phyloP scores from a whole-genome alignment of 768 basidiomycete species.

The Hemileccinum rubropunctum region DNA sequence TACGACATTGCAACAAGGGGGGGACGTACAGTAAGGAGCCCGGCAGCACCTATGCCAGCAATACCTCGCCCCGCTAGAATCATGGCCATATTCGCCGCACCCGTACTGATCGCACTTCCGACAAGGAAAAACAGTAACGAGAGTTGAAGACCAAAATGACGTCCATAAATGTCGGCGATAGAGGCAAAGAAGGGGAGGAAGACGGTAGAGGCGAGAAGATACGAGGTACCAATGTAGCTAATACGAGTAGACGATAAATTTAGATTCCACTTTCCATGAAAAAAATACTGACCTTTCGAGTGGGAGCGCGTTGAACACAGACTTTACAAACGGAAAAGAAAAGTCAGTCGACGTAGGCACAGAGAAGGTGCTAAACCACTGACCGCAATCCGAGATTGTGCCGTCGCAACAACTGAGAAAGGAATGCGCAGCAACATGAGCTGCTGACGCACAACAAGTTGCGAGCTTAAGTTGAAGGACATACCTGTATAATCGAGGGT shows the following conservation, averaged over 20 bases:
- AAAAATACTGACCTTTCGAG: constrained; percentile 21
- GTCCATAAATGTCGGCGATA: constrained; percentile 49
- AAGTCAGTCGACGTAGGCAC: background rate
- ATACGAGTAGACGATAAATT: background rate
- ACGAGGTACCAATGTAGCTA: constrained; percentile 50
- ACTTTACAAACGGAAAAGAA: constrained; percentile 9
- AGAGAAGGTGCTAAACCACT: constrained; percentile 3
- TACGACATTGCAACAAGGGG: background rate
- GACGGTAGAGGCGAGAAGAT: constrained; percentile 50
- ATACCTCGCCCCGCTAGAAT: constrained; percentile 47
- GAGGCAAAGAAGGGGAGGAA: constrained; percentile 52
- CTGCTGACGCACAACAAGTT: too few relatives aligned
- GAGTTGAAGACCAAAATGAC: constrained; percentile 45
- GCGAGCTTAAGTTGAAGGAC: background rate
- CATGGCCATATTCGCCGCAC: constrained; percentile 43
- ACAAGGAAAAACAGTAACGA: constrained; percentile 44
- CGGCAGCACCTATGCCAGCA: constrained; percentile 49
- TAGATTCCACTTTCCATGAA: background rate
- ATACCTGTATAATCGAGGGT: constrained; percentile 31
- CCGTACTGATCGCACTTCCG: constrained; percentile 48
- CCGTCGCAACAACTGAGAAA: constrained; percentile 46
- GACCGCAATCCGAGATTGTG: constrained; percentile 51
- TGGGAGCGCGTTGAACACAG: constrained; percentile 28
- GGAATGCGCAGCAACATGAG: background rate
- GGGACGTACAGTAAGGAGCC: constrained; percentile 34